These are phyloP conservation scores for Byssothecium circinans DNA, from an alignment of 2,329 filamentous ascomycete genomes.

Conservation along the genomic window DNA sequence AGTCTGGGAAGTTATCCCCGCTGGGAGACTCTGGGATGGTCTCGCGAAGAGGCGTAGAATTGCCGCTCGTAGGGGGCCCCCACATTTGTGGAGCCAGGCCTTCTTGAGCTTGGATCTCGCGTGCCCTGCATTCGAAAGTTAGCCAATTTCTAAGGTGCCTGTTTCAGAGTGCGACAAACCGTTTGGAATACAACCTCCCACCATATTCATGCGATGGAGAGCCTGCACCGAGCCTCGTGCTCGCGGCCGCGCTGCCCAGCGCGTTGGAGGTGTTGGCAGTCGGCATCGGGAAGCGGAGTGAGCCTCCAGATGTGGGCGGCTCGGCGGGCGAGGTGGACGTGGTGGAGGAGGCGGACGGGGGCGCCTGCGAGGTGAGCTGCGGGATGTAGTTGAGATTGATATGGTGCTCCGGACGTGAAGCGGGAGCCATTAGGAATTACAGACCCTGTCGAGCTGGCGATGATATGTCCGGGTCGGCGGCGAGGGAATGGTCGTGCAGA, in stretches of 20 bases:
- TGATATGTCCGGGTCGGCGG: slow-evolving; percentile 26
- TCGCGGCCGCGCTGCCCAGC: slow-evolving; percentile 54
- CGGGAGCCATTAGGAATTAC: slow-evolving; percentile 91
- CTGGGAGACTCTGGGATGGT: slow-evolving; percentile 97
- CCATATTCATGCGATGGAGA: slow-evolving; percentile 93
- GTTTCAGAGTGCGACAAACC: slow-evolving; percentile 62
- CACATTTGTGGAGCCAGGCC: slow-evolving; percentile 75
- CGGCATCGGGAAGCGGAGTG: slow-evolving; percentile 72
- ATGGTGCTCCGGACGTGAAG: slow-evolving; percentile 76
- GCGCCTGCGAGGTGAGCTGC: slow-evolving; percentile 65
- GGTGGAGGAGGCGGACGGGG: slow-evolving; percentile 77
- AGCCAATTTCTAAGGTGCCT: slow-evolving; percentile 27
- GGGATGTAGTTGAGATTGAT: slow-evolving; percentile 81
- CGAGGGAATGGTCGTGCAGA: slow-evolving; percentile 31
- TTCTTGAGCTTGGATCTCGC: slow-evolving; percentile 97
- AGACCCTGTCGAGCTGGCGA: slow-evolving; percentile 31
- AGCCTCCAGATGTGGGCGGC: slow-evolving; percentile 59
- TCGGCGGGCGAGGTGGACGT: slow-evolving; percentile 81
- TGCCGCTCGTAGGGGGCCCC: slow-evolving; percentile 94
- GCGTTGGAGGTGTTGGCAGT: slow-evolving; percentile 63
- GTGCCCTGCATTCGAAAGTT: slow-evolving; percentile 62
- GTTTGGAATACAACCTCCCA: slow-evolving; percentile 83
- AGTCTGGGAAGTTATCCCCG: slow-evolving; percentile 88
- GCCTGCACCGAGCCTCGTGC: slow-evolving; percentile 78
- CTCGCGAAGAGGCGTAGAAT: slow-evolving; percentile 93